Evolutionary conservation across 2,329 filamentous ascomycete genomes (phyloP), one percentile per base, ranked within the genome.

Genomic region (Alternaria arbusti): DNA sequence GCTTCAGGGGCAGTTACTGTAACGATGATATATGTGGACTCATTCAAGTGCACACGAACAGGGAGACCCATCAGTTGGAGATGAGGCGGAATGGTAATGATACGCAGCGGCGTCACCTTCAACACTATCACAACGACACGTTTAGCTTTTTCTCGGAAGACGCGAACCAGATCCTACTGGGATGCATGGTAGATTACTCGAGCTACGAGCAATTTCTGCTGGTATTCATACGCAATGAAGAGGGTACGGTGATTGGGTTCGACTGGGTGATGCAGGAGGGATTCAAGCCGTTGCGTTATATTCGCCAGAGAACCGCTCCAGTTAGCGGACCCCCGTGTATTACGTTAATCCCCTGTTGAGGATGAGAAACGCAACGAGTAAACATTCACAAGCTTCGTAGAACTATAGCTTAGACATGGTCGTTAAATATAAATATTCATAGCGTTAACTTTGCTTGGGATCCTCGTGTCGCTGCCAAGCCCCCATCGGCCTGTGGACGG

Each of bases 401-500:
- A 40, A 40, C 15, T 17, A 17, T 40, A 40, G 36, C 36, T 17
- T 40, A 17, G 15, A 17, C 15, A 1, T 36, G 36, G 36, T 17
- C 2, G 15, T 40, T 5, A 10, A 11, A 11, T 40, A 17, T 5
- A 10, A 11, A 11, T 40, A 17, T 0, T 17, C 9, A 17, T 8
- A 3, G 36, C 36, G 15, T 40, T 17, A 40, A 6, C 22, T 20
- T 17, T 47, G 20, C 44, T 15, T 47, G 1, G 0, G 10, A 5
- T 17, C 11, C 32, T 20, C 23, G 25, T 4, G 36, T 28, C 17
- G 26, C 64, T 58, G 49, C 64, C 68, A 69, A 66, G 54, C 49
- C 49, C 22, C 44, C 30, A 61, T 65, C 66, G 71, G 70, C 69
- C 64, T 65, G 71, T 70, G 65, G 69, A 60, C 54, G 36, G 61